Evolutionary conservation across 2,329 filamentous ascomycete species (phyloP).

Genomic region (Ophiostoma quercus): DNA sequence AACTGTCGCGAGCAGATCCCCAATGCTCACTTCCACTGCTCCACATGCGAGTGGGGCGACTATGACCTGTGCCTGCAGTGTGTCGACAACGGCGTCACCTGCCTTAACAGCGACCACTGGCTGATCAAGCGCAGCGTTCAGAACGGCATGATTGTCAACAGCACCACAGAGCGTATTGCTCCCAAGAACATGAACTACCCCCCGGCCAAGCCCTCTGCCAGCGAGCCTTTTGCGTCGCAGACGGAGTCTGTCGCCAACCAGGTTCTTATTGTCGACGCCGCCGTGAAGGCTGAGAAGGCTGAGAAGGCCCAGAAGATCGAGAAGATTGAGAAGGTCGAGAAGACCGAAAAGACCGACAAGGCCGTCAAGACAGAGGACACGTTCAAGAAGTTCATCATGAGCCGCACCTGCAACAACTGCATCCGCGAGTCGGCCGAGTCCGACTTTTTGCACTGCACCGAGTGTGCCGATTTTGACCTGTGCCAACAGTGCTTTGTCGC

Average conservation of each 20-base stretch:
- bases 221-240: slow-evolving; percentile 10
- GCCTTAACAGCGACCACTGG: slow-evolving; percentile 78
- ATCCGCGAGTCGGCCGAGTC: slow-evolving; percentile 66
- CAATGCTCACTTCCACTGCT: slow-evolving; percentile 88
- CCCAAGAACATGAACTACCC: slow-evolving; percentile 46
- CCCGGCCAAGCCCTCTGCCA: slow-evolving; percentile 9
- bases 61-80: slow-evolving; percentile 87
- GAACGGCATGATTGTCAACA: slow-evolving; percentile 73
- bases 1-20: slow-evolving; percentile 73
- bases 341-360: not conserved
- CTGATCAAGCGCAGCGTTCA: slow-evolving; percentile 84
- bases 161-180: slow-evolving; percentile 74
- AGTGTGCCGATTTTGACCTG: slow-evolving; percentile 87
- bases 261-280: not conserved
- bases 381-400: slow-evolving; percentile 3
- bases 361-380: no score
- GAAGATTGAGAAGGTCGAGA: not conserved
- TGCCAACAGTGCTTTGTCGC: slow-evolving; percentile 75
- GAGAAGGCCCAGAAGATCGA: not conserved
- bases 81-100: slow-evolving; percentile 68
- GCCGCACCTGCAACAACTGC: slow-evolving; percentile 66
- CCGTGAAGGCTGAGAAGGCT: not conserved
- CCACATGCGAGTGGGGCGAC: slow-evolving; percentile 85
- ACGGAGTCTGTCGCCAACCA: not conserved
- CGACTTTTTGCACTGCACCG: slow-evolving; percentile 77